Evolutionary conservation across 805 yeast species (phyloP).

Genomic region (Saturnispora ahearnii): DNA sequence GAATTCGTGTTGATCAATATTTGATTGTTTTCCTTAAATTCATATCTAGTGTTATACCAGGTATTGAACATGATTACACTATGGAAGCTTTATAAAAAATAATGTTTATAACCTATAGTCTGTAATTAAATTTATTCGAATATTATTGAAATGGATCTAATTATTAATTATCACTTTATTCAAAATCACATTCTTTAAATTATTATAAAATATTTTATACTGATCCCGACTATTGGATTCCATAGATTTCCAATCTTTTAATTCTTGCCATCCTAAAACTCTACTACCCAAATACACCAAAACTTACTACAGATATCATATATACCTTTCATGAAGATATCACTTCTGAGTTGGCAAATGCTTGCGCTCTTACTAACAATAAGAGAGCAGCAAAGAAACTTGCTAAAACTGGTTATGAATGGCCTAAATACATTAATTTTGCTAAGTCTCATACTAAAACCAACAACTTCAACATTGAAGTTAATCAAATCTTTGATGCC

Average conservation of each 20-base stretch:
- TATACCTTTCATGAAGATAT: not conserved
- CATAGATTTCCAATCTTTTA: not conserved
- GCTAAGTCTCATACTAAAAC: too few relatives aligned
- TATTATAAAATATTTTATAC: not conserved
- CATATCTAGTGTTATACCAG: conserved; percentile 95
- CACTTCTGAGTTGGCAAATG: not conserved
- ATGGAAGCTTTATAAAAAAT: conserved; percentile 71
- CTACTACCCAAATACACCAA: not conserved
- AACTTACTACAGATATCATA: not conserved
- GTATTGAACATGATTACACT: conserved; percentile 96
- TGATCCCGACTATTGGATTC: not conserved
- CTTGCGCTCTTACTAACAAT: not conserved
- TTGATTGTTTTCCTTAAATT: conserved; percentile 83
- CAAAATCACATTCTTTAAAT: not conserved
- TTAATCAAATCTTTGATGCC: not conserved
- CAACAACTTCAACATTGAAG: too few relatives aligned
- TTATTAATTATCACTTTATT: not conserved
- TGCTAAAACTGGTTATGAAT: too few relatives aligned
- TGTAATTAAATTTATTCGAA: not conserved
- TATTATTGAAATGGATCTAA: not conserved
- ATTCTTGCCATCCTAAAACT: not conserved
- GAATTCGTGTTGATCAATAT: conserved; percentile 84
- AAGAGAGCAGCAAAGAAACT: not conserved
- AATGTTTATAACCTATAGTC: not conserved
- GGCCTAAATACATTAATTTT: too few relatives aligned